Conservation (phyloP, 2,329 filamentous ascomycete species). For the Aspergillus latus region DNA sequence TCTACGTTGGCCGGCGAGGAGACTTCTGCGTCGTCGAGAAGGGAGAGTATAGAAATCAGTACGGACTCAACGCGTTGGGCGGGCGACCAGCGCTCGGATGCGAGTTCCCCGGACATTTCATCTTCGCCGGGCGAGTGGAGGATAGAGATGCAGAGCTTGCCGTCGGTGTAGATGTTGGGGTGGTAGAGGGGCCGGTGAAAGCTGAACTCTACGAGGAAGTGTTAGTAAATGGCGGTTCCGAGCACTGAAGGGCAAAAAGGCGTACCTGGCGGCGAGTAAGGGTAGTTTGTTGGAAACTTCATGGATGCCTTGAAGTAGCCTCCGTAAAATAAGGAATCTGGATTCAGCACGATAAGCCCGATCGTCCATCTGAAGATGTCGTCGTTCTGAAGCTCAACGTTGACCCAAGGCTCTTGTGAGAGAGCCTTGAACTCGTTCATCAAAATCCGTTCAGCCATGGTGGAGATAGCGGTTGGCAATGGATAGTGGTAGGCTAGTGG, state of each 20-base stretch:
- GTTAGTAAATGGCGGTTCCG: neutral
- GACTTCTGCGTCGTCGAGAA: conserved; percentile 92
- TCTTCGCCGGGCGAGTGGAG: conserved; percentile 91
- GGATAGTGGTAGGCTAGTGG: no score
- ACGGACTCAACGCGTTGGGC: conserved; percentile 94
- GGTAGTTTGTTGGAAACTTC: conserved; percentile 85
- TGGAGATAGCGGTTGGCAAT: neutral
- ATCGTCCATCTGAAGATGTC: conserved; percentile 86
- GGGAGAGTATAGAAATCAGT: conserved; percentile 83
- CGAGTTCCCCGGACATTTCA: conserved; percentile 83
- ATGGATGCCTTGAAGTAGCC: conserved; percentile 91
- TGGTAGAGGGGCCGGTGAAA: conserved; percentile 81
- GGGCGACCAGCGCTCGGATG: conserved; percentile 90
- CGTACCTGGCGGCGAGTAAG: conserved; percentile 73
- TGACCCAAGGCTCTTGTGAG: conserved; percentile 87
- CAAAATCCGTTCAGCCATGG: conserved; percentile 72
- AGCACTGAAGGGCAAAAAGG: neutral
- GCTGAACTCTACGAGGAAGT: conserved; percentile 64
- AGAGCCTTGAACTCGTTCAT: conserved; percentile 85
- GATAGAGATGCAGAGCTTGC: conserved; percentile 93
- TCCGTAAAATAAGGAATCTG: conserved; percentile 86
- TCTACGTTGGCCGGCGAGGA: conserved; percentile 94
- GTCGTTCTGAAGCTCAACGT: conserved; percentile 80
- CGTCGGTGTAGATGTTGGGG: conserved; percentile 90
- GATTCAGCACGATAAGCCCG: conserved; percentile 87